A percentile compares a stretch with the other conserved stretches of the same genome.
These are phyloP conservation scores for Fusarium pseudonygamai DNA, from an alignment of 2,329 filamentous ascomycete species.

Conservation along the genomic window DNA sequence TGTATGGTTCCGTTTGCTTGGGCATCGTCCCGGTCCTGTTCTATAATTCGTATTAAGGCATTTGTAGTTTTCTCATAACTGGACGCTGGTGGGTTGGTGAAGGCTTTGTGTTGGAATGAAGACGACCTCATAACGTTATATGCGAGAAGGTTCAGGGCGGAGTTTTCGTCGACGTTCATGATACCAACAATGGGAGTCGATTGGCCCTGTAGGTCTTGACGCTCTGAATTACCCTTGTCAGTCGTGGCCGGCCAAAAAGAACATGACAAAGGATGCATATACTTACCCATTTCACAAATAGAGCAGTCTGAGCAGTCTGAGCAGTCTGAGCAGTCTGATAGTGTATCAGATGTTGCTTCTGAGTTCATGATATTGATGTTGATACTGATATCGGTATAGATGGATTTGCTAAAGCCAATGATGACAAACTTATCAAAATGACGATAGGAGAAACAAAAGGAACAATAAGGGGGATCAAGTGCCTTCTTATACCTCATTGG, in stretches of 20 bases:
- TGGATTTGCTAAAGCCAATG: not conserved
- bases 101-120: not conserved
- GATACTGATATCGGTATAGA: not conserved
- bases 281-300: not conserved
- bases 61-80: not conserved
- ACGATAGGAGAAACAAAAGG: too few species aligned
- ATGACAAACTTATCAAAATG: not conserved
- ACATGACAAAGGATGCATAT: not conserved
- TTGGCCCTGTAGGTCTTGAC: not conserved
- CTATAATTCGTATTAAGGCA: too few species aligned
- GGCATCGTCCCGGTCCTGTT: not conserved
- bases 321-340: too few species aligned
- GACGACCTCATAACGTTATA: rapidly evolving
- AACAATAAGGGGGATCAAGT: not conserved
- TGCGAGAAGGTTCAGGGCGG: not conserved
- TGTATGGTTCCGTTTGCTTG: too few species aligned
- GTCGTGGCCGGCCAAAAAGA: not conserved
- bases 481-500: not conserved
- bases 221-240: not conserved
- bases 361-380: not conserved
- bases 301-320: too few species aligned
- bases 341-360: not conserved
- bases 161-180: not conserved
- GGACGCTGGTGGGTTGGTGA: not conserved
- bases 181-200: too few species aligned